Evolutionary conservation across 139 green algal species (phyloP), one percentile per base, ranked within the genome.

Genomic region (Haematococcus sp.): DNA sequence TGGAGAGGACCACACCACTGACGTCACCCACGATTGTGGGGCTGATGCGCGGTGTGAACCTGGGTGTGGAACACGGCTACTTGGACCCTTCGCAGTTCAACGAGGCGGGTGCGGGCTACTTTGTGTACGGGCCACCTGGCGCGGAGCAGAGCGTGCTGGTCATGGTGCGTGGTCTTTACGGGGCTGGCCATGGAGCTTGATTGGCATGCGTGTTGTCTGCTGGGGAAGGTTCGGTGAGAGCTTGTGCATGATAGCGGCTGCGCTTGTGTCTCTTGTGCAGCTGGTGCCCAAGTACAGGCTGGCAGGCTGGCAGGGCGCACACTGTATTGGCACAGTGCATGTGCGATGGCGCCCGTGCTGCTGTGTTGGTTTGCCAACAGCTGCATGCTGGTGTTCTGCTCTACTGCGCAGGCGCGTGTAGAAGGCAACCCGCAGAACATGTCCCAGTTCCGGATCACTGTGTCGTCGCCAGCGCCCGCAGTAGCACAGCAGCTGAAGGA

Each of bases 351-450:
- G 7, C 7, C n/a, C 7, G 9, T 25, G 9, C 55, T 63, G 55
- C 55, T 63, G 55, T 63, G 55, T 16, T 63, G 55, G 4, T 28
- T 63, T 63, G 7, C 16, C n/a, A 33, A 7, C 23, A 25, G 55
- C 25, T 63, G 5, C 25, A 30, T 63, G 23, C 55, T 63, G n/a
- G 9, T n/a, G n/a, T n/a, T n/a, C n/a, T n/a, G n/a, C n/a, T n/a
- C n/a, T n/a, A n/a, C n/a, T n/a, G 4, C 55, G 25, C 55, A 63
- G n/a, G 13, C 60, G 3, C 85, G 90, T 13, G 70, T 95, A 15
- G 90, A 95, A 81, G 88, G 75, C 40, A 91, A 95, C 75, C 89
- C 90, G 0, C 78, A 86, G 58, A 88, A 87, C 70, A 81, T 81
- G 46, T 66, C 64, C 44, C 86, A 93, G 68, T 91, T 94, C 77